Base-by-base conservation (phyloP, 2,329 filamentous ascomycete genomes). In the Cordyceps pruinosa region DNA sequence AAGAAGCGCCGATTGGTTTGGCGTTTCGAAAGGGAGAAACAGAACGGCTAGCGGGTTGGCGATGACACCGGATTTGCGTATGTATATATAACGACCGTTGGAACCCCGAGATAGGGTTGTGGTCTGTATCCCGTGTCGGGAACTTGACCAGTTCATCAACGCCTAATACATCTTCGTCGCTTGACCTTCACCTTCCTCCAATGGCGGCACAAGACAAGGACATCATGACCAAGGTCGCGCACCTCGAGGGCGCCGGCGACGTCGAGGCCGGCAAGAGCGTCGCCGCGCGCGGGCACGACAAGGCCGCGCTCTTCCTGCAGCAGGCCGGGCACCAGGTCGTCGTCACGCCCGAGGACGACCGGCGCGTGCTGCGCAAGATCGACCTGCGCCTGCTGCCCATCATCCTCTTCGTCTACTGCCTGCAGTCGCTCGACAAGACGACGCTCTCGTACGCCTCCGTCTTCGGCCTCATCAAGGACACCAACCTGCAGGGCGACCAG, bases 391-490 rank as follows among this genome's bases (percentile, higher is more conserved):
- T 83, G 8, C 69, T 83, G 1, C 76, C 77, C 6, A 68, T 83
- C 5, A 66, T 83, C 7, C 71, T 82, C 1, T 73, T 75, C 1
- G 78, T 79, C 6, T 84, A 84, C 67, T 83, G 61, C 44, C 66
- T 59, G 25, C 66, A 67, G 53, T 64, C 64, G 1, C 64, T 69
- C 7, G 67, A 69, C 39, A 69, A 69, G 56, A 67, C 63, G 0
- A 67, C 66, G 0, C 73, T 87, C 61, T 81, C 77, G 1, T 87
- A 77, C 75, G 82, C 82, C 0, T 80, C 80, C n/a, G 83, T 87
- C 62, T 86, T 87, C 75, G 81, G 80, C 15, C 75, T 87, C 35
- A 73, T 75, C 0, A 66, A 75, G 12, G 81, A 85, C 62, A 75
- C 78, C 0, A 61, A 73, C n/a, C 69, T 85, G 4, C 63, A 68